Evolutionary conservation across 331 rosid genomes (phyloP).

Genomic region (Cydonia oblonga): DNA sequence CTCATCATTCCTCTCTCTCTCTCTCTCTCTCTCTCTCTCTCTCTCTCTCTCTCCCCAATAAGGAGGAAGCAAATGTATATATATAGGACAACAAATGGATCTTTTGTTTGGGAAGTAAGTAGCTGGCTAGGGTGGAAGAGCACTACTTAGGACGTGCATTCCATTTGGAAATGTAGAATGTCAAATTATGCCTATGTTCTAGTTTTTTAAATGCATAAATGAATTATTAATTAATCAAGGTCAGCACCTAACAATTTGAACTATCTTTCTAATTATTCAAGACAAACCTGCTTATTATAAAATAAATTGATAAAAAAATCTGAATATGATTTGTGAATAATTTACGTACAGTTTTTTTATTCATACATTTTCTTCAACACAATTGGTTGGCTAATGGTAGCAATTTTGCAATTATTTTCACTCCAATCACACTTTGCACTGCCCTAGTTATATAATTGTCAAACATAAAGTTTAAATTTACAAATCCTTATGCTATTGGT

Average conservation of each 20-base stretch:
- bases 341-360: not conserved
- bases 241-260: not conserved
- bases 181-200: not conserved
- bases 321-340: not conserved
- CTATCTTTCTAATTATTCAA: not conserved
- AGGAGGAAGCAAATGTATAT: too few relatives aligned
- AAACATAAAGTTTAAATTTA: too few relatives aligned
- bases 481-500: too few relatives aligned
- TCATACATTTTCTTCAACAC: not conserved
- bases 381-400: too few relatives aligned
- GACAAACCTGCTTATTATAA: not conserved
- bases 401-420: too few relatives aligned
- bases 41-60: not conserved
- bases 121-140: conserved; percentile 41
- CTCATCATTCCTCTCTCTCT: conserved; percentile 8
- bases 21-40: not conserved
- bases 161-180: conserved; percentile 15
- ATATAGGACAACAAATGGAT: not conserved
- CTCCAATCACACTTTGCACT: too few relatives aligned
- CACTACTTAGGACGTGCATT: conserved; percentile 55
- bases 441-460: too few relatives aligned
- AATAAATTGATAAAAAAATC: not conserved
- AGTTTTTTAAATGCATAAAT: not conserved
- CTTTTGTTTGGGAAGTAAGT: too few relatives aligned
- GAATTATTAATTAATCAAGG: not conserved